Evolutionary conservation across 495 filamentous ascomycete species (phyloP), one percentile per base, ranked within the genome.

Genomic region (Penicillium daleae): DNA sequence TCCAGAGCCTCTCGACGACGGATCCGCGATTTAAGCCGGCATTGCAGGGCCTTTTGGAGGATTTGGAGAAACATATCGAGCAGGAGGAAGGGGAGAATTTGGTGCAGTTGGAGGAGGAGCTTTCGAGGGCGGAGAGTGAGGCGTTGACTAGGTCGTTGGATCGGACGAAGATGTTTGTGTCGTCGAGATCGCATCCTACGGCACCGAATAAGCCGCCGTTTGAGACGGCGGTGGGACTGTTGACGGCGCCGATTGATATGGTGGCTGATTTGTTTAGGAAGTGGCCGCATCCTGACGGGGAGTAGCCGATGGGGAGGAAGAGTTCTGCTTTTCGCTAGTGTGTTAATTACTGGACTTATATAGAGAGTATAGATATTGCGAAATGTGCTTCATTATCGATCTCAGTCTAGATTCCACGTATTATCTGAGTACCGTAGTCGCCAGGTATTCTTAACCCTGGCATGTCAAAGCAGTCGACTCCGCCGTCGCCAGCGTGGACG

Each of bases 41-140:
- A 2, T 71, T 90, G 9, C 68, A 85, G 39, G 58, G 59, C 0
- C 77, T 90, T 6, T 82, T 82, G 78, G 56, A 57, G 0, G 70
- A 76, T n/a, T 76, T 90, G 4, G 59, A 62, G 15, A 39, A 71
- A 19, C 88, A 90, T 74, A 85, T 89, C 61, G 62, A 76, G 46
- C 79, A 87, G 32, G 86, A 89, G 66, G 85, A 88, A 59, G 65
- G 74, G 3, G 67, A 80, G 13, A 86, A 89, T 55, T 59, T 90
- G 1, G 80, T 82, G 0, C 68, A 66, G 17, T 71, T 89, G 5
- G 87, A 90, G 67, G 66, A 77, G 21, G 66, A 63, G 0, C 61
- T 89, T 6, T 67, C 63, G 2, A 59, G 63, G 2, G 74, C 69
- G 3, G 71, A 73, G n/a, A 82, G 79, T 22, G 72, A 74, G 49